phyloP scores from a whole-genome alignment of 192 early-diverging fungal species.

The Gamsiella multidivaricata region DNA sequence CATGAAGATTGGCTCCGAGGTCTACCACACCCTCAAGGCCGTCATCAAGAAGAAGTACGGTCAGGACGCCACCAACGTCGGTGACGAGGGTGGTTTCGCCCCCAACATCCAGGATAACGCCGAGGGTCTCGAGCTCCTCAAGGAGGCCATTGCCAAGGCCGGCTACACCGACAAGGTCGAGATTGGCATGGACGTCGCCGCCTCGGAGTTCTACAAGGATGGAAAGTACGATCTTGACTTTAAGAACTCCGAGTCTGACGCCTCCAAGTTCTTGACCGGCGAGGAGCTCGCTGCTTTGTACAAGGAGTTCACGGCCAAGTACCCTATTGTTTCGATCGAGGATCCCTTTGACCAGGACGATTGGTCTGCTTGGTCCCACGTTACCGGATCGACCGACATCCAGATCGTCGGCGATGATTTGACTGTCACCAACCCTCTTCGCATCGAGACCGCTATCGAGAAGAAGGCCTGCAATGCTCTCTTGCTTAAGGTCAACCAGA shows the following conservation, averaged over 20 bases:
- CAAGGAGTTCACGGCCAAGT: slow-evolving; percentile 80
- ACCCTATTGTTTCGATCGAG: slow-evolving; percentile 96
- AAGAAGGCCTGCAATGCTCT: slow-evolving; percentile 96
- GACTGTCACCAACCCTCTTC: slow-evolving; percentile 96
- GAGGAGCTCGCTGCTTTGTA: slow-evolving; percentile 87
- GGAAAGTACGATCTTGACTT: slow-evolving; percentile 98
- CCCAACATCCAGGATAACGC: slow-evolving; percentile 98
- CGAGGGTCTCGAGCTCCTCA: slow-evolving; percentile 95
- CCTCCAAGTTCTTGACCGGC: slow-evolving; percentile 74
- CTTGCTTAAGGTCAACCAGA: slow-evolving; percentile 99
- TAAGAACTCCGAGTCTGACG: slow-evolving; percentile 90
- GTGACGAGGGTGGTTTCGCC: slow-evolving; percentile 99
- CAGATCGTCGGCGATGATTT: slow-evolving; percentile 99
- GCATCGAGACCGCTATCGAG: slow-evolving; percentile 89
- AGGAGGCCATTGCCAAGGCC: slow-evolving; percentile 90
- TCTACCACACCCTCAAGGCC: slow-evolving; percentile 95
- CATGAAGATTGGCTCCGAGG: slow-evolving; percentile 97
- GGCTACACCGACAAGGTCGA: slow-evolving; percentile 96
- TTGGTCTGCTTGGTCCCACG: slow-evolving; percentile 90
- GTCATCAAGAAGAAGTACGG: slow-evolving; percentile 99
- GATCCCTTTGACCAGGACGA: slow-evolving; percentile 99
- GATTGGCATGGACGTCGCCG: slow-evolving; percentile 98
- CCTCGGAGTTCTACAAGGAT: slow-evolving; percentile 98
- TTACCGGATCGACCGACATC: slow-evolving; percentile 72
- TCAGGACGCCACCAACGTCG: slow-evolving; percentile 98